Percentiles rank a stretch among this genome's conserved stretches.
phyloP scores from a whole-genome alignment of 352 stramenopile species.

The Globisporangium cederbergense region DNA sequence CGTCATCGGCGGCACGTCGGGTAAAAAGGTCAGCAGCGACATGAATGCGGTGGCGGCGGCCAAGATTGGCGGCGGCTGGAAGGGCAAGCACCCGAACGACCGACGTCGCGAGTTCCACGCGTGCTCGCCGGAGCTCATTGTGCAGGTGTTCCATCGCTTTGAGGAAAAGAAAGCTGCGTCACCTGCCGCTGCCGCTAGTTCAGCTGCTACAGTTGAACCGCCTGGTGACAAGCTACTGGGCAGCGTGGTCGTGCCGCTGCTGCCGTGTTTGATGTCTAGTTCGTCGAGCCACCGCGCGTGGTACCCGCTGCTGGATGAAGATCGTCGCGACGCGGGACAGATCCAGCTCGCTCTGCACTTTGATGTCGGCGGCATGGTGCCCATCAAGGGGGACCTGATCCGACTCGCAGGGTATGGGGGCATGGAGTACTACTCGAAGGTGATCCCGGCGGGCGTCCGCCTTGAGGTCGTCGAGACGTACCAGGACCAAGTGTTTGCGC shows the following conservation, averaged over 20 bases:
- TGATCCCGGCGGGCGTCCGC: constrained; percentile 38
- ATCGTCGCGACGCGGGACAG: constrained; percentile 49
- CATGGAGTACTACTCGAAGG: constrained; percentile 67
- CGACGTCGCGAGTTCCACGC: constrained; percentile 39
- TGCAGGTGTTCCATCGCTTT: constrained; percentile 57
- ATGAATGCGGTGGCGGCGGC: constrained; percentile 12
- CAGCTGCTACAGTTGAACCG: constrained; percentile 10
- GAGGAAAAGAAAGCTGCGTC: constrained; percentile 22
- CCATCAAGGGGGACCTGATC: constrained; percentile 54
- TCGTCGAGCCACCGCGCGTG: constrained; percentile 52
- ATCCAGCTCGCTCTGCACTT: constrained; percentile 60
- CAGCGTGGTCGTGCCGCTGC: constrained; percentile 46
- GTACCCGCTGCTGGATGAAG: constrained; percentile 53
- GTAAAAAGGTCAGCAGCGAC: constrained; percentile 18
- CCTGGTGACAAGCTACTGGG: constrained; percentile 55
- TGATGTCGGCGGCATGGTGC: constrained; percentile 44
- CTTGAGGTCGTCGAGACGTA: constrained; percentile 62
- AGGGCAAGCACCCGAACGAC: constrained; percentile 18
- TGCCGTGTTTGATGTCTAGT: constrained; percentile 57
- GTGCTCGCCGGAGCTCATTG: constrained; percentile 51
- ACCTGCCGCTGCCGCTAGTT: constrained; percentile 3
- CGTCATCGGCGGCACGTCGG: constrained; percentile 16
- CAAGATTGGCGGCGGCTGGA: constrained; percentile 16
- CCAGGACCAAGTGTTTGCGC: constrained; percentile 58
- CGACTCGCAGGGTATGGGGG: constrained; percentile 57